Percentiles rank a stretch among this genome's conserved stretches.
Evolutionary conservation across 176 grass and related monocot genomes (phyloP).

Genomic region (Triticum turgidum): DNA sequence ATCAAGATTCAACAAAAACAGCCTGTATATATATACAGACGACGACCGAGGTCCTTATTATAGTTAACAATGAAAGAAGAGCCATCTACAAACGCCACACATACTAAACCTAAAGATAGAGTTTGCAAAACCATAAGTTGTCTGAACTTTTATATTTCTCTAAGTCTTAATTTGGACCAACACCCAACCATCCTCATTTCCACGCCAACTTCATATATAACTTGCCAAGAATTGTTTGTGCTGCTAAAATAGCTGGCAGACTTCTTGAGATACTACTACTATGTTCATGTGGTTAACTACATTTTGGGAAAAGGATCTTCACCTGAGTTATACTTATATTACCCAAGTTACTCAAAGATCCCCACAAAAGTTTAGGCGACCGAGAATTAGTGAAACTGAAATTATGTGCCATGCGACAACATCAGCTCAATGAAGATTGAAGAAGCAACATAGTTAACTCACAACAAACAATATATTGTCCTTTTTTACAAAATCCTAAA

Average conservation of each 20-base stretch:
- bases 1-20: not conserved
- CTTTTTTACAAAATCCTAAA: conserved; percentile 10
- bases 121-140: not conserved
- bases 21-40: not conserved
- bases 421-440: not conserved
- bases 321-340: no score
- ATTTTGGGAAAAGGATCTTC: no score
- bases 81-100: not conserved
- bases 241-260: no score
- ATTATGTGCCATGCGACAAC: not conserved
- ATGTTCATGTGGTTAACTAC: no score
- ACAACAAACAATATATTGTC: not conserved
- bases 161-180: not conserved
- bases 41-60: not conserved
- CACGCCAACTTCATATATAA: not conserved
- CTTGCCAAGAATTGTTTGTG: no score
- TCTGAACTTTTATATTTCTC: not conserved
- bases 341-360: no score
- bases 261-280: no score
- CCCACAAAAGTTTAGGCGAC: no score
- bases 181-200: not conserved
- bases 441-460: not conserved
- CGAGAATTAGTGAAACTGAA: not conserved
- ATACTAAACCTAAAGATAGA: not conserved
- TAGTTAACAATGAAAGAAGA: not conserved